phyloP scores from a whole-genome alignment of 768 basidiomycete species.

The Macrolepiota albuminosa region DNA sequence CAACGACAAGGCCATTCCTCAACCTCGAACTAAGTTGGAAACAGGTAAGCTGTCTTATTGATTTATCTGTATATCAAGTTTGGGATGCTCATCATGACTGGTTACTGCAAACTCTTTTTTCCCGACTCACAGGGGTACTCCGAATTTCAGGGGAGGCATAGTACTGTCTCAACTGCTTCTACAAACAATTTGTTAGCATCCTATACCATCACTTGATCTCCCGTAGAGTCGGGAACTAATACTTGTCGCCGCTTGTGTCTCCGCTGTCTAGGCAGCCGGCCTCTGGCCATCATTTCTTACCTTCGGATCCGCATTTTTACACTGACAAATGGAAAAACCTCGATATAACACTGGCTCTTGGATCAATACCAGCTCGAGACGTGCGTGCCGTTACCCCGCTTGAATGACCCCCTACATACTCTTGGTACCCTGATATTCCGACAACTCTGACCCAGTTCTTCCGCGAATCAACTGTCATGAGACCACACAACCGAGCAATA shows the following conservation, averaged over 20 bases:
- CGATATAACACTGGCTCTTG: neutral
- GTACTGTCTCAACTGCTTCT: too few relatives aligned
- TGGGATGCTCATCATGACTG: too few relatives aligned
- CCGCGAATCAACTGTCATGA: slow-evolving; percentile 12
- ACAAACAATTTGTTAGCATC: too few relatives aligned
- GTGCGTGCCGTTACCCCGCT: slow-evolving; percentile 2
- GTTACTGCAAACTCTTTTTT: too few relatives aligned
- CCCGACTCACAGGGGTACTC: too few relatives aligned
- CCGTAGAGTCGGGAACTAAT: too few relatives aligned
- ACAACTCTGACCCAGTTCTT: neutral
- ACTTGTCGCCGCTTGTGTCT: neutral
- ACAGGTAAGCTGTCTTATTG: too few relatives aligned
- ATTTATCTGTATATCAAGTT: too few relatives aligned
- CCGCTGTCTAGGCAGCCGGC: neutral
- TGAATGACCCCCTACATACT: neutral
- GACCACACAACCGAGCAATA: slow-evolving; percentile 10
- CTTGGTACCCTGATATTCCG: neutral
- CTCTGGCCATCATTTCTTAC: neutral
- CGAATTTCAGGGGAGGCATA: too few relatives aligned
- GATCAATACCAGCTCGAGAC: neutral
- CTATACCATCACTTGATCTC: too few relatives aligned
- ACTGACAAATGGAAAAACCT: neutral
- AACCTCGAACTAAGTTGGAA: too few relatives aligned
- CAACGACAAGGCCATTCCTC: too few relatives aligned
- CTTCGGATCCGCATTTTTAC: neutral